Conservation (phyloP, 306 rosid species). For the Neltuma alba region DNA sequence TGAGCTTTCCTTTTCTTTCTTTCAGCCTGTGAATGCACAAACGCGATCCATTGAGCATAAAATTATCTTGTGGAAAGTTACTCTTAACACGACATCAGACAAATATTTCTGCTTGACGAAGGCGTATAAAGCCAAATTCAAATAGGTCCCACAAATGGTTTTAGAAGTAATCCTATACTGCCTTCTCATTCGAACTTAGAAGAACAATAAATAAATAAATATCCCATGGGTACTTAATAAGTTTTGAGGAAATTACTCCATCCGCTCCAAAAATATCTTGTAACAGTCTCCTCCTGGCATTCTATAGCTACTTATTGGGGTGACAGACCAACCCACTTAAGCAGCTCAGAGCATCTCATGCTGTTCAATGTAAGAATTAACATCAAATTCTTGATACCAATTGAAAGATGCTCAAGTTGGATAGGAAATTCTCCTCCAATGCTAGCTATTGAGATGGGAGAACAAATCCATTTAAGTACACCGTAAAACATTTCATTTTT, state of each 20-base stretch:
- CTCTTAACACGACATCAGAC: background rate
- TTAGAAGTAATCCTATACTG: background rate
- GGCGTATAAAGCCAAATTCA: background rate
- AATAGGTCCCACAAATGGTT: background rate
- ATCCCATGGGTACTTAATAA: background rate
- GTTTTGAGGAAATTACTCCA: conserved; percentile 28
- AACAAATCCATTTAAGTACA: background rate
- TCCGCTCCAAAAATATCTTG: background rate
- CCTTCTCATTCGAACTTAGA: background rate
- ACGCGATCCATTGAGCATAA: conserved; percentile 26
- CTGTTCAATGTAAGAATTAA: background rate
- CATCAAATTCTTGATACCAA: background rate
- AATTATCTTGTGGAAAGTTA: background rate
- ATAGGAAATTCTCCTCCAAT: background rate
- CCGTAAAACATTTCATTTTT: background rate
- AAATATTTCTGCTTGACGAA: background rate
- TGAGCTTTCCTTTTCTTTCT: conserved; percentile 75
- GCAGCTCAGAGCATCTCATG: background rate
- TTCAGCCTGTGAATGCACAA: conserved; percentile 59
- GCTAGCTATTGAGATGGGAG: background rate
- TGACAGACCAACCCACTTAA: background rate
- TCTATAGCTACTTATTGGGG: conserved; percentile 5
- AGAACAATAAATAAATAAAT: background rate
- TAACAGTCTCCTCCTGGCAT: background rate
- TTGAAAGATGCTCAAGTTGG: background rate